These are phyloP conservation scores for Sclerotiophoma versabilis DNA, from an alignment of 2,329 filamentous ascomycete species.

Conservation along the genomic window DNA sequence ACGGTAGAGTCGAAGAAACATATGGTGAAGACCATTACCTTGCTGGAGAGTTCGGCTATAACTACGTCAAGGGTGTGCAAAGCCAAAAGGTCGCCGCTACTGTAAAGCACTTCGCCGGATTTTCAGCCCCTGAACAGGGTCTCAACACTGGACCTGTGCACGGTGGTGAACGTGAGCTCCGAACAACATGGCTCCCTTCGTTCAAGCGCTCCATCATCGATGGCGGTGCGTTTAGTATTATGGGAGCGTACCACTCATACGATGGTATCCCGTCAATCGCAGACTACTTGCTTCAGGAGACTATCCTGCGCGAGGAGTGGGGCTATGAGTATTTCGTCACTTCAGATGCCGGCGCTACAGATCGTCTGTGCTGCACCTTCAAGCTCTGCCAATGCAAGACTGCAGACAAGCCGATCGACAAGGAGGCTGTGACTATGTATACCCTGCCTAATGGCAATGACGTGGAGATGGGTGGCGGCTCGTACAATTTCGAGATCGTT, in stretches of 20 bases:
- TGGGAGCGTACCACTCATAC: constrained; percentile 78
- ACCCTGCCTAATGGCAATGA: constrained; percentile 74
- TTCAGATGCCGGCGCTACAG: constrained; percentile 74
- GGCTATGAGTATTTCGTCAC: constrained; percentile 73
- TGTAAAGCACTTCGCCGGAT: constrained; percentile 79
- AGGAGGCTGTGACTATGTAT: constrained; percentile 68
- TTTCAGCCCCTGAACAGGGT: constrained; percentile 73
- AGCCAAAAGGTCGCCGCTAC: constrained; percentile 71
- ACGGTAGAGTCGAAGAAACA: constrained; percentile 76
- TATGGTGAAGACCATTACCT: constrained; percentile 74
- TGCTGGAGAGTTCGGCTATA: constrained; percentile 71
- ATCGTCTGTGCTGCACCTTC: constrained; percentile 70
- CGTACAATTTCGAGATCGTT: constrained; percentile 71
- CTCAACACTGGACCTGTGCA: constrained; percentile 70
- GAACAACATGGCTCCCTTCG: constrained; percentile 62
- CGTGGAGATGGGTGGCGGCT: constrained; percentile 79
- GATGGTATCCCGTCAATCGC: constrained; percentile 74
- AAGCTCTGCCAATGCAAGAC: constrained; percentile 63
- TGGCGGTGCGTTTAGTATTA: constrained; percentile 70
- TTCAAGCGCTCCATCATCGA: constrained; percentile 77
- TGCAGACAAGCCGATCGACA: constrained; percentile 63
- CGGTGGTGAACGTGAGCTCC: constrained; percentile 62
- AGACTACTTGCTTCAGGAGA: constrained; percentile 69
- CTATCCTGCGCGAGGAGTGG: constrained; percentile 74
- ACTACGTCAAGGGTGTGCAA: constrained; percentile 68